These are phyloP conservation scores for Calocybe gambosa DNA, from an alignment of 1,284 basidiomycete species.

Conservation along the genomic window DNA sequence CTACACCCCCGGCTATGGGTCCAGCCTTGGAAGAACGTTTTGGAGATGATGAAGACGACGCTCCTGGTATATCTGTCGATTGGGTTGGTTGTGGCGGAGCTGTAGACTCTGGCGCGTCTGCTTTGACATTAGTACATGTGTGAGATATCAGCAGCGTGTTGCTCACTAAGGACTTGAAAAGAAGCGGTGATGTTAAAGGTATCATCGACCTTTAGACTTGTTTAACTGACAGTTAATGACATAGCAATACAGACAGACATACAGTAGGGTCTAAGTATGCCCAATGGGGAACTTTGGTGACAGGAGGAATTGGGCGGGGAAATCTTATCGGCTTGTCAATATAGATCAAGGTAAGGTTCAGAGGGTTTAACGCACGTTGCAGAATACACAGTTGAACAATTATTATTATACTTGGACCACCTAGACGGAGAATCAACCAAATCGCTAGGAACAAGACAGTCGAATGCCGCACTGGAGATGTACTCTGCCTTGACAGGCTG, in stretches of 20 bases:
- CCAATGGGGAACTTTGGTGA: conserved; percentile 32
- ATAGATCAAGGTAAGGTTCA: background rate
- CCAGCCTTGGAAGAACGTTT: conserved; percentile 26
- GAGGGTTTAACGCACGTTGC: conserved; percentile 16
- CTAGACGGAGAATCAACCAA: conserved; percentile 15
- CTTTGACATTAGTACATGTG: background rate
- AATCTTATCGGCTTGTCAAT: conserved; percentile 18
- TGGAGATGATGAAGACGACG: conserved; percentile 4
- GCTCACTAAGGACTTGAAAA: conserved; percentile 12
- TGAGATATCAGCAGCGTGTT: background rate
- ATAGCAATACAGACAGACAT: conserved; percentile 2
- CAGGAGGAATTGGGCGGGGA: conserved; percentile 25
- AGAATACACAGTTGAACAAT: conserved; percentile 27
- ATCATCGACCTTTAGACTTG: conserved; percentile 13
- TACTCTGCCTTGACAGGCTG: conserved; percentile 27
- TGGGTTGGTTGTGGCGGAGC: conserved; percentile 17
- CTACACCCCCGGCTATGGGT: conserved; percentile 38
- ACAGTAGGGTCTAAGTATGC: conserved; percentile 31
- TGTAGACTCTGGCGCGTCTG: conserved; percentile 25
- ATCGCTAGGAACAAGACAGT: background rate
- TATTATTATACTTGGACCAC: conserved; percentile 28
- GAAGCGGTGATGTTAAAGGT: conserved; percentile 25
- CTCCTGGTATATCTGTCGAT: background rate
- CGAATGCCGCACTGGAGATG: conserved; percentile 16
- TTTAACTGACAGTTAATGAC: background rate